Conservation (phyloP, 2,329 filamentous ascomycete species). For the Beauveria varroae region DNA sequence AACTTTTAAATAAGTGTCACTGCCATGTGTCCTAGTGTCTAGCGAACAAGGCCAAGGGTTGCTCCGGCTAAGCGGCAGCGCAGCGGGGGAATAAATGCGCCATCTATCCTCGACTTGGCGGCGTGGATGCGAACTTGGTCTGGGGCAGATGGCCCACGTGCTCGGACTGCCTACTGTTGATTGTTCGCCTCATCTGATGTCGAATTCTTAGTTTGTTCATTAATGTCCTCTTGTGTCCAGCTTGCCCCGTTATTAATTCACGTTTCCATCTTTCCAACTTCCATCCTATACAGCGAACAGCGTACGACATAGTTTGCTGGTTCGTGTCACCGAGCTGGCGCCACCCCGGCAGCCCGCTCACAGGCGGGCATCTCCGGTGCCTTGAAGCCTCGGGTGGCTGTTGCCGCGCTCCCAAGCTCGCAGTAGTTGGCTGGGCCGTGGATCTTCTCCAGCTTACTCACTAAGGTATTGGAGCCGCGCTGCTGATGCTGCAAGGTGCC, state of each 20-base stretch:
- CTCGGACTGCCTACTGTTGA: neutral
- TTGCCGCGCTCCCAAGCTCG: slow-evolving; percentile 1
- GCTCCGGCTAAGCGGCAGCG: slow-evolving; percentile 8
- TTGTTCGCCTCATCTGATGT: neutral
- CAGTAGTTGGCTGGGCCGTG: neutral
- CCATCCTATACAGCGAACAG: neutral
- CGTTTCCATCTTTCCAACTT: neutral
- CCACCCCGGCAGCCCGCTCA: neutral
- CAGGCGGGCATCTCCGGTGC: neutral
- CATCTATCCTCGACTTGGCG: neutral
- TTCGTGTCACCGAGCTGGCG: neutral
- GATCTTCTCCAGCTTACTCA: neutral
- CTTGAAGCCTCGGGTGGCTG: neutral
- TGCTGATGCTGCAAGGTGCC: neutral
- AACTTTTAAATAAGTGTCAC: neutral
- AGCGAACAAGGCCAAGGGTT: neutral
- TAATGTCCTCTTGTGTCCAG: neutral
- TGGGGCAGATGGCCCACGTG: slow-evolving; percentile 5
- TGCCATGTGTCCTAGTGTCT: neutral
- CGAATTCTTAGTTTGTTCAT: neutral
- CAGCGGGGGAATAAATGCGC: slow-evolving; percentile 6
- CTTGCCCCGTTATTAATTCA: neutral
- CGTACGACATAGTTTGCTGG: neutral
- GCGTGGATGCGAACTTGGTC: neutral
- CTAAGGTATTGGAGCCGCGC: neutral